Evolutionary conservation across 129 eudicot species (phyloP), one percentile per base, ranked within the genome.

Genomic region (Deinandra increscens): DNA sequence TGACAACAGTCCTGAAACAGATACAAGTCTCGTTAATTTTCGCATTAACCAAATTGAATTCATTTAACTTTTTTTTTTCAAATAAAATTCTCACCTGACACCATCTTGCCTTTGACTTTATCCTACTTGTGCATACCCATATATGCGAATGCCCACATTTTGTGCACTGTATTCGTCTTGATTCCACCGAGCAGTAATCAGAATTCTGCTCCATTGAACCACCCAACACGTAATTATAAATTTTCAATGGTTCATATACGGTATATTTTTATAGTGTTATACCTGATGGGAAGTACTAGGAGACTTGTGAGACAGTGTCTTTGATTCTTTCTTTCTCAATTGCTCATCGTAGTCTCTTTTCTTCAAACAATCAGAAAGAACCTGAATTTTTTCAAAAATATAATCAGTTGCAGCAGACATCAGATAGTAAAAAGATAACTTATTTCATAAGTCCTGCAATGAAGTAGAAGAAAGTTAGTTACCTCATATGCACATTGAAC

Each of bases 81-180:
- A 69, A 51, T 7, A 46, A 19, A 50, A 39, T 3, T 78, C 65
- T 36, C 22, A 94, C 99, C 99, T 89, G 99, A 78, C 99, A 94
- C 99, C 97, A 94, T 85, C 99, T 84, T 36, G 99, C 99, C 78
- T 89, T 90, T 44, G 88, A 85, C 79, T 94, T 94, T 5, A 83
- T 73, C 83, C 95, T 88, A 74, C 79, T 94, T 34, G 99, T 94
- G 76, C 99, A 89, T 81, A 90, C 85, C 99, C 99, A 94, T 50
- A 89, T 56, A 83, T 94, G 99, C 41, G 97, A 87, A 70, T 82
- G 82, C 29, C 97, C 99, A 77, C 99, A 94, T 79, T 94, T 94
- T 72, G 97, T 94, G 87, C 99, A 94, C 69, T 89, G 99, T 73
- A 94, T 94, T 37, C 96, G 85, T 84, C 99, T 87, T 8, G 99